phyloP scores from a whole-genome alignment of 192 early-diverging fungal species.

The Lunasporangiospora selenospora region DNA sequence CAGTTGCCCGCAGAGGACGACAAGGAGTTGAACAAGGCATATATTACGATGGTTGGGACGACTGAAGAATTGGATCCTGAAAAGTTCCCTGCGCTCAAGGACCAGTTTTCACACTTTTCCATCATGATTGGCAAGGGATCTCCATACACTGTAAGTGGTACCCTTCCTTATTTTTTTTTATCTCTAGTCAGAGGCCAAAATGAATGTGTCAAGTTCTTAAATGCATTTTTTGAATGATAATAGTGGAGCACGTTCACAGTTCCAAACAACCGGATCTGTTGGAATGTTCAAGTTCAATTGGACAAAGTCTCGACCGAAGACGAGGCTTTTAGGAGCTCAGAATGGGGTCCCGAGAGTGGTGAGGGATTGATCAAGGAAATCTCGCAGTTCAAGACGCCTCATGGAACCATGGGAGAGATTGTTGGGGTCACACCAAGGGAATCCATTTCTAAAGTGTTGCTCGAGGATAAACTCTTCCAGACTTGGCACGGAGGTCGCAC shows the following conservation, averaged over 20 bases:
- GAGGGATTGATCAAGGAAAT: slow-evolving; percentile 19
- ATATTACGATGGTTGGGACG: slow-evolving; percentile 18
- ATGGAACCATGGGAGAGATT: slow-evolving; percentile 16
- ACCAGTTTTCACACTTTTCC: background rate
- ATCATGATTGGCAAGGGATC: slow-evolving; percentile 6
- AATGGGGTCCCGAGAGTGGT: slow-evolving; percentile 19
- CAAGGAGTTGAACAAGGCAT: background rate
- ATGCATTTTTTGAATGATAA: too few species aligned
- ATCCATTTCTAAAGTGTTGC: slow-evolving; percentile 22
- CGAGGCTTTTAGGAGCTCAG: slow-evolving; percentile 10
- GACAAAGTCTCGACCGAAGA: slow-evolving; percentile 3
- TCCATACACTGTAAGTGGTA: slow-evolving; percentile 14
- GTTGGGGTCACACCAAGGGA: slow-evolving; percentile 16
- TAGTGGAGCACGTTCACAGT: slow-evolving; percentile 16
- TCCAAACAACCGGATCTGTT: slow-evolving; percentile 21
- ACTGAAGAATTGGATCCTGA: slow-evolving; percentile 6
- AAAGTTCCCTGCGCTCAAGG: slow-evolving; percentile 11
- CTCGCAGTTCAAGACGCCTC: background rate
- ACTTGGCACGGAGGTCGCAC: slow-evolving; percentile 24
- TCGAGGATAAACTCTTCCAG: slow-evolving; percentile 36
- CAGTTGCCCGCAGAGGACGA: slow-evolving; percentile 12
- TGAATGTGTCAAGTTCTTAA: too few species aligned
- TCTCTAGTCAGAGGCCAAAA: too few species aligned
- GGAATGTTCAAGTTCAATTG: slow-evolving; percentile 1
- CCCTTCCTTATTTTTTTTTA: background rate